Evolutionary conservation across 1,284 basidiomycete species (phyloP).

Genomic region (Cutaneotrichosporon dermatis): DNA sequence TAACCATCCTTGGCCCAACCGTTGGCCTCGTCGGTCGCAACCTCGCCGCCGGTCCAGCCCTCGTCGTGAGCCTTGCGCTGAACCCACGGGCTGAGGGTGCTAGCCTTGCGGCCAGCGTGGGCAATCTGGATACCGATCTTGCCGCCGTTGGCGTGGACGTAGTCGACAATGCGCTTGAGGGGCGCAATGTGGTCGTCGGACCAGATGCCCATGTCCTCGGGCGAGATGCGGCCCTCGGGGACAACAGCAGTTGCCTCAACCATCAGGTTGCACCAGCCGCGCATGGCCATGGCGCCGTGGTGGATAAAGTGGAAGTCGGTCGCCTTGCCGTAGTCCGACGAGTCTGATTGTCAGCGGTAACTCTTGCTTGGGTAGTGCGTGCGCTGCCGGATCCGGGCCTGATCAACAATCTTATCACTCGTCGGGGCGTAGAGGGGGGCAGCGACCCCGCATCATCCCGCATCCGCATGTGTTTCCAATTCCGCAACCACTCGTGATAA

Average conservation of each 20-base stretch:
- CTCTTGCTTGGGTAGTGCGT: no score
- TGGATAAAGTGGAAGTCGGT: conserved; percentile 79
- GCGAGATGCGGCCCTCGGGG: conserved; percentile 65
- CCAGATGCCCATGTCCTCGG: conserved; percentile 62
- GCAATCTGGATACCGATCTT: conserved; percentile 74
- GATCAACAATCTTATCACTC: no score
- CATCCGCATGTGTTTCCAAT: no score
- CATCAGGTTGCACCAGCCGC: conserved; percentile 58
- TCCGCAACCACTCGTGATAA: no score
- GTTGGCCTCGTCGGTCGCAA: conserved; percentile 52
- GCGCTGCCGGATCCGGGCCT: no score
- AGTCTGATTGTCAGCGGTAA: conserved; percentile 52
- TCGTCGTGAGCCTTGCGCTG: conserved; percentile 27
- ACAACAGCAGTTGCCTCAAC: conserved; percentile 67
- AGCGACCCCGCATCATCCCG: no score
- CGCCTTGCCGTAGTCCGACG: conserved; percentile 63
- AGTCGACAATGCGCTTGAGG: conserved; percentile 66
- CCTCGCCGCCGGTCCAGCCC: conserved; percentile 41
- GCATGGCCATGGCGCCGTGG: conserved; percentile 55
- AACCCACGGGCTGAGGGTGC: conserved; percentile 61
- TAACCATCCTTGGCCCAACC: conserved; percentile 66
- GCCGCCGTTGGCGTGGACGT: conserved; percentile 64
- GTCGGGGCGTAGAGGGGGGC: no score
- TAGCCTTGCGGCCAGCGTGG: conserved; percentile 72
- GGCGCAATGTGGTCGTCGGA: conserved; percentile 65